These are phyloP conservation scores for Colletotrichum sp. DNA, from an alignment of 2,329 filamentous ascomycete species.

Conservation along the genomic window DNA sequence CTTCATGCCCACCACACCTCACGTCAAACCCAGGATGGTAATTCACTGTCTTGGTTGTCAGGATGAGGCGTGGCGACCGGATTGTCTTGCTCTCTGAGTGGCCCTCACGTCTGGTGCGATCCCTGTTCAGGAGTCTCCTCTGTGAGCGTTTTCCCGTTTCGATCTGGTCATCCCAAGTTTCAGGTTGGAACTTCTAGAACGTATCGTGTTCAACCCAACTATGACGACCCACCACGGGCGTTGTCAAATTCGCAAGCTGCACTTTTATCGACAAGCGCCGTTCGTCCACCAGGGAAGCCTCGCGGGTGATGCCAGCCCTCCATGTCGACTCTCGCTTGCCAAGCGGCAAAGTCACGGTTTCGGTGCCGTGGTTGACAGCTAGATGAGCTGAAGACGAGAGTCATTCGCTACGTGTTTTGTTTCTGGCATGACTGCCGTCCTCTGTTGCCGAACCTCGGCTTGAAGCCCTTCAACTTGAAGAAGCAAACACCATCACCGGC, in stretches of 20 bases:
- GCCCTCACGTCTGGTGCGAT: neutral
- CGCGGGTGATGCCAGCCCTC: neutral
- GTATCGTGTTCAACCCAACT: conserved; percentile 16
- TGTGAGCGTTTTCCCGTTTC: neutral
- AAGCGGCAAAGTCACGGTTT: neutral
- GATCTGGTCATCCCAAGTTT: conserved; percentile 17
- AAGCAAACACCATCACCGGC: neutral
- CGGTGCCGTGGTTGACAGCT: neutral
- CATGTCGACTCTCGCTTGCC: neutral
- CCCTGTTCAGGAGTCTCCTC: neutral
- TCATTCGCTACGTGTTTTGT: neutral
- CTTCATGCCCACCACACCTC: neutral
- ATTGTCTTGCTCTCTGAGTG: neutral
- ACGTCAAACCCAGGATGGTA: neutral
- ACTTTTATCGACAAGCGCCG: conserved; percentile 17
- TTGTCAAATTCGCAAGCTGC: conserved; percentile 16
- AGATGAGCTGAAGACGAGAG: neutral
- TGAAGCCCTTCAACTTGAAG: neutral
- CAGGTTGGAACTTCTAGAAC: conserved; percentile 18
- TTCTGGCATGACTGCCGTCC: neutral
- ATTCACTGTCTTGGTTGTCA: neutral
- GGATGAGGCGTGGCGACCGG: neutral
- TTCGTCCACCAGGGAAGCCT: neutral
- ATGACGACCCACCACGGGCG: conserved; percentile 1
- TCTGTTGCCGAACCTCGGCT: neutral